Percentiles rank a stretch among this genome's conserved stretches.
These are phyloP conservation scores for Juglanconis oblonga DNA, from an alignment of 2,329 filamentous ascomycete genomes.

Conservation along the genomic window DNA sequence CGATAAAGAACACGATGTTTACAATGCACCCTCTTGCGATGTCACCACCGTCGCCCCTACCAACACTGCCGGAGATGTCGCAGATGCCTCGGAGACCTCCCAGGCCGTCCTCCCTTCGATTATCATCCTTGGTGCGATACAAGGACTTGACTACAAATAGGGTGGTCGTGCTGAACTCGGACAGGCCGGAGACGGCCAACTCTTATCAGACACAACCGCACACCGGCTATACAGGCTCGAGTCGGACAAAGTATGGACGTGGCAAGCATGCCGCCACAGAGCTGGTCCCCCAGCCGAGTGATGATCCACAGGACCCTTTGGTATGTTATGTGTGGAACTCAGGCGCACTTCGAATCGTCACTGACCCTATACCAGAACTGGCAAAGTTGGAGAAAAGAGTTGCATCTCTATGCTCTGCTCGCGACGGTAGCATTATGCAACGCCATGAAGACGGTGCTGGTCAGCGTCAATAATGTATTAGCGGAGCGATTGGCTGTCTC, in stretches of 20 bases:
- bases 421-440: slow-evolving; percentile 44
- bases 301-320: slow-evolving; percentile 52
- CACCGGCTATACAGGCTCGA: slow-evolving; percentile 27
- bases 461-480: slow-evolving; percentile 45
- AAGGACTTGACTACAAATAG: slow-evolving; percentile 2
- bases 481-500: slow-evolving; percentile 40
- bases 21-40: slow-evolving; percentile 6
- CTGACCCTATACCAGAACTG: slow-evolving; percentile 44
- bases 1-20: not conserved
- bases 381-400: slow-evolving; percentile 52
- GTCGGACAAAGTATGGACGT: slow-evolving; percentile 45
- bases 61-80: not conserved
- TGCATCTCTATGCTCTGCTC: slow-evolving; percentile 46
- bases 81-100: not conserved
- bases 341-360: not conserved
- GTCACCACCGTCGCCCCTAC: slow-evolving; percentile 5
- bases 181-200: slow-evolving; percentile 22
- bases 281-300: slow-evolving; percentile 53
- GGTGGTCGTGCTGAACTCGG: slow-evolving; percentile 24
- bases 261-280: slow-evolving; percentile 42
- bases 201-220: slow-evolving; percentile 15
- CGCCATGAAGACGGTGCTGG: slow-evolving; percentile 53
- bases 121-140: slow-evolving; percentile 5
- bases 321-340: slow-evolving; percentile 39
- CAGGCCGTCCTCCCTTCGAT: slow-evolving; percentile 8